phyloP scores from a whole-genome alignment of 1,139 yeast genomes.

The Yamadazyma diospyri region DNA sequence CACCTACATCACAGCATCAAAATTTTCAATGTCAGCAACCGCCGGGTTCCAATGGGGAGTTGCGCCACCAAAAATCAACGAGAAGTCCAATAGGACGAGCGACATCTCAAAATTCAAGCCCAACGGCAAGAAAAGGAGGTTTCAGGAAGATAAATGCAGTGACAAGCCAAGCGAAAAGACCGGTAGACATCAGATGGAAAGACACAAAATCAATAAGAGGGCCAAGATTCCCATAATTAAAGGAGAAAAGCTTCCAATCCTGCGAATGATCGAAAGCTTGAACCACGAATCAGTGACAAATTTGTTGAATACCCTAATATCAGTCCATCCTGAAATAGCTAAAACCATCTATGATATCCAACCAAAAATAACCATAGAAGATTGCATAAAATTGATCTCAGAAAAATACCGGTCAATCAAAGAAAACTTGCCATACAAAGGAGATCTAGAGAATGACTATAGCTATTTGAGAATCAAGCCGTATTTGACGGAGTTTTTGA shows the following conservation, averaged over 20 bases:
- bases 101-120: slow-evolving; percentile 4
- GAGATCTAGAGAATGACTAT: slow-evolving; percentile 73
- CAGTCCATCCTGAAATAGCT: slow-evolving; percentile 60
- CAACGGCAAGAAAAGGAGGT: slow-evolving; percentile 14
- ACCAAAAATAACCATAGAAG: slow-evolving; percentile 55
- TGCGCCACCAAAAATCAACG: slow-evolving; percentile 12
- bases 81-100: slow-evolving; percentile 9
- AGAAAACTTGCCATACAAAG: slow-evolving; percentile 66
- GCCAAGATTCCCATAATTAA: slow-evolving; percentile 39
- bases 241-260: slow-evolving; percentile 55
- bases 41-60: slow-evolving; percentile 36
- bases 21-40: slow-evolving; percentile 14
- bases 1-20: too few relatives aligned
- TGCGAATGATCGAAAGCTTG: slow-evolving; percentile 64
- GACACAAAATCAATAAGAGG: slow-evolving; percentile 20
- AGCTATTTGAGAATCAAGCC: slow-evolving; percentile 84
- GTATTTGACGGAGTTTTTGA: slow-evolving; percentile 67
- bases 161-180: slow-evolving; percentile 1
- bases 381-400: slow-evolving; percentile 49
- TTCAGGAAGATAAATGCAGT: slow-evolving; percentile 12
- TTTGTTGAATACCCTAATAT: slow-evolving; percentile 51
- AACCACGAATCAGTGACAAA: slow-evolving; percentile 53
- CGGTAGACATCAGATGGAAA: background rate
- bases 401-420: slow-evolving; percentile 45
- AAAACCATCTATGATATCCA: slow-evolving; percentile 50